A percentile compares a stretch with the other conserved stretches of the same genome.
Evolutionary conservation across 1,284 basidiomycete species (phyloP).

Genomic region (Irpex sp.): DNA sequence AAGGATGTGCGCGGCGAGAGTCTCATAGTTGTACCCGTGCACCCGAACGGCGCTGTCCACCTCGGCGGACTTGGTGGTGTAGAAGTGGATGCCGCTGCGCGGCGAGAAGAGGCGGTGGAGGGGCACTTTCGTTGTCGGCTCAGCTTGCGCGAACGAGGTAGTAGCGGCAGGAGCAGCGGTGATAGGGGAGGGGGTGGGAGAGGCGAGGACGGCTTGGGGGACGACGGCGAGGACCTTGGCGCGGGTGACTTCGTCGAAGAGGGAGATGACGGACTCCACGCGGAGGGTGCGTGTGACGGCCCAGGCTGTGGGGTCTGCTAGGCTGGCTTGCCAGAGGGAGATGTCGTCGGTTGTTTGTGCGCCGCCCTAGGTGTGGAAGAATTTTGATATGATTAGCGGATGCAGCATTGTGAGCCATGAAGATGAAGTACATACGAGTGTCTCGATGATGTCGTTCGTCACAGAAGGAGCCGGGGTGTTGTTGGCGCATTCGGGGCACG

Average conservation of each 20-base stretch:
- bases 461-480: neutral
- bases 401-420: neutral
- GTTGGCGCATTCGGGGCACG: neutral
- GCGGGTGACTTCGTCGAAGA: constrained; percentile 5
- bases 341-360: neutral
- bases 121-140: constrained; percentile 1
- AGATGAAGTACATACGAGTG: neutral
- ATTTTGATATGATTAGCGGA: no score
- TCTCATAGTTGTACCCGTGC: constrained; percentile 10
- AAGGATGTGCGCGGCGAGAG: constrained; percentile 9
- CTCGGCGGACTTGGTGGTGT: constrained; percentile 11
- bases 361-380: neutral
- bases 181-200: neutral
- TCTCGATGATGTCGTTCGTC: neutral
- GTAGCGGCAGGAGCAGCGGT: neutral
- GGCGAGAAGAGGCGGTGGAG: constrained; percentile 10
- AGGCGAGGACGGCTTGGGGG: neutral
- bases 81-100: constrained; percentile 13
- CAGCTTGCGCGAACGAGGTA: neutral
- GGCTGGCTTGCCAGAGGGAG: neutral
- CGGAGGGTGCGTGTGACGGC: neutral
- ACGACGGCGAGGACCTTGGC: constrained; percentile 1
- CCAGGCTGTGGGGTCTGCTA: neutral
- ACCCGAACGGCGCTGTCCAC: constrained; percentile 7
- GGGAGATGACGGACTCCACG: constrained; percentile 1